Conservation (phyloP, 2,329 filamentous ascomycete genomes). For the Colletotrichum zoysiae region DNA sequence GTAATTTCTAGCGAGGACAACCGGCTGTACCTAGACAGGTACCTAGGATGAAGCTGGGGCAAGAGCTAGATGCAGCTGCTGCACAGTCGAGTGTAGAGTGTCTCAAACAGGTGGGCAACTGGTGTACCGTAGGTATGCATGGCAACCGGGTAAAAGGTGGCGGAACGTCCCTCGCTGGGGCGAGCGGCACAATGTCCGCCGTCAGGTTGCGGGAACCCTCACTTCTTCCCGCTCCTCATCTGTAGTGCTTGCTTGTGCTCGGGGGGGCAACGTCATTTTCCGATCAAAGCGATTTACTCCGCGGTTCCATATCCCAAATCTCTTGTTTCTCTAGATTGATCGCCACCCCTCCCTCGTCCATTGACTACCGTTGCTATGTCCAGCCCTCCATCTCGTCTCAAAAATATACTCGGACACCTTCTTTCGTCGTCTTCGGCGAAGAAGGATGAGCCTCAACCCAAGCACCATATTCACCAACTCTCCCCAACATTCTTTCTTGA, state of each 20-base stretch:
- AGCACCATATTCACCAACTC: conserved; percentile 78
- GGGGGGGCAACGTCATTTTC: conserved; percentile 2
- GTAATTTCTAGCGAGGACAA: conserved; percentile 29
- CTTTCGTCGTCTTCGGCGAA: conserved; percentile 48
- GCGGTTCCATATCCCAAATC: neutral
- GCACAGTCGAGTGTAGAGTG: conserved; percentile 18
- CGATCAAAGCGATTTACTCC: conserved; percentile 4
- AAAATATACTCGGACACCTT: conserved; percentile 67
- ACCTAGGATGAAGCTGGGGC: neutral
- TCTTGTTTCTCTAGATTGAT: neutral
- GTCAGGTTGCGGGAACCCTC: neutral
- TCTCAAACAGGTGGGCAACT: conserved; percentile 25
- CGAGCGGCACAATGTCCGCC: neutral
- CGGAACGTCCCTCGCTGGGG: neutral
- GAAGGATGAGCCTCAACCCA: conserved; percentile 54
- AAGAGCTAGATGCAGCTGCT: neutral
- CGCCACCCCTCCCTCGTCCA: neutral
- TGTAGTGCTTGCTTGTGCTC: neutral
- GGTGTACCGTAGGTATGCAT: conserved; percentile 11
- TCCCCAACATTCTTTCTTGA: conserved; percentile 90
- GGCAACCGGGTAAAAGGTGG: conserved; percentile 9
- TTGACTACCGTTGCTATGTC: conserved; percentile 64
- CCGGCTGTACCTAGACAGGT: no score
- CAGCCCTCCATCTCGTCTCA: conserved; percentile 71
- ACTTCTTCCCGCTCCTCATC: conserved; percentile 20